These are phyloP conservation scores for Lodderomyces orthopsilosis DNA, from an alignment of 1,139 yeast species.

Conservation along the genomic window DNA sequence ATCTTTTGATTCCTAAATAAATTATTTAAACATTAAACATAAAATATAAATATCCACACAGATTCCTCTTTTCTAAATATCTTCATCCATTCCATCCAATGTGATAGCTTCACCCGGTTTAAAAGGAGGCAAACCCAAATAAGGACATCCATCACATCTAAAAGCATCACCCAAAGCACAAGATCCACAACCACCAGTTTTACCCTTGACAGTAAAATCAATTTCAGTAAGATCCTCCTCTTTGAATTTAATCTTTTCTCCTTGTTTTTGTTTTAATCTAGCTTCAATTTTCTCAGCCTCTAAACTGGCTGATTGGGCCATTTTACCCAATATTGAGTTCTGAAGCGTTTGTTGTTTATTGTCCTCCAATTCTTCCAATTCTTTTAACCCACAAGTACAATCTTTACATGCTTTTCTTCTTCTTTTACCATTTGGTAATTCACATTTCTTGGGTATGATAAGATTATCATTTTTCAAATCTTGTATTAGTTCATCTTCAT, in stretches of 20 bases:
- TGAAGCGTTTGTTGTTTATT: conserved; percentile 48
- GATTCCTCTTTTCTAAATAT: conserved; percentile 21
- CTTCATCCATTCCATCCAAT: conserved; percentile 52
- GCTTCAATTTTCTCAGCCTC: conserved; percentile 57
- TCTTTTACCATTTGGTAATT: conserved; percentile 54
- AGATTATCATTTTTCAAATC: conserved; percentile 26
- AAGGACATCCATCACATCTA: conserved; percentile 98
- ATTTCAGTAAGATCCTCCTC: conserved; percentile 76
- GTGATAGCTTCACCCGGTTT: conserved; percentile 85
- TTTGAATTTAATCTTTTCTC: conserved; percentile 47
- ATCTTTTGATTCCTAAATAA: background rate
- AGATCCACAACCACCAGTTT: conserved; percentile 94
- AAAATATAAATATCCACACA: background rate
- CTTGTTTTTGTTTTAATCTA: conserved; percentile 30
- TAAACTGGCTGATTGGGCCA: conserved; percentile 52
- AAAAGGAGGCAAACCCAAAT: conserved; percentile 93
- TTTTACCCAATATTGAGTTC: conserved; percentile 40
- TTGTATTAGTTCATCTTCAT: conserved; percentile 26
- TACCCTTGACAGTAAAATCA: conserved; percentile 93
- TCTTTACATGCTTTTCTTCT: conserved; percentile 92
- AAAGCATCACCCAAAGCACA: conserved; percentile 98
- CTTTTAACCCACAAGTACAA: conserved; percentile 95
- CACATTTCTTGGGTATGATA: conserved; percentile 49
- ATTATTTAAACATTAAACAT: background rate
- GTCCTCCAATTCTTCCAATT: conserved; percentile 61